A percentile compares a stretch with the other conserved stretches of the same genome.
Conservation (phyloP, 371 early-diverging fungal species). For the Haplosporangium sp. region DNA sequence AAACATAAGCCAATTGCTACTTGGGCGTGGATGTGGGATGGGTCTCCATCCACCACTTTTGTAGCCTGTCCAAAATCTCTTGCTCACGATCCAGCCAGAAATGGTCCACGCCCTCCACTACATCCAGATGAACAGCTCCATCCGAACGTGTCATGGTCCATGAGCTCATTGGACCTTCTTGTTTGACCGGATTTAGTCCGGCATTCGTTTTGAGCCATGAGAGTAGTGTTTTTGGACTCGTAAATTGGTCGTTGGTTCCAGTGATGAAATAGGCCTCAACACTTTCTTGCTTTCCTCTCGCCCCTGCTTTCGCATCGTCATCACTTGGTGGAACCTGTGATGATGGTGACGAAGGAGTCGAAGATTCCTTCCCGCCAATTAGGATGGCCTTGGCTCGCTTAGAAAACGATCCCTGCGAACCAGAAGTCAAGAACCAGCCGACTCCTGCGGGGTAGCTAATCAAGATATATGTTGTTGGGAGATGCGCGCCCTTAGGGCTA, state of each 20-base stretch:
- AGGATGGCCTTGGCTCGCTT: conserved; percentile 38
- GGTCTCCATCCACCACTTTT: conserved; percentile 32
- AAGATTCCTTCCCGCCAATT: conserved; percentile 1
- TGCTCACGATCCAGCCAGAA: conserved; percentile 52
- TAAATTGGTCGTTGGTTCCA: conserved; percentile 47
- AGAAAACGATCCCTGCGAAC: conserved; percentile 29
- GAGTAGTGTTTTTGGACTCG: conserved; percentile 38
- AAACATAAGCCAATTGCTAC: too few relatives aligned
- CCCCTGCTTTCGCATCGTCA: too few relatives aligned
- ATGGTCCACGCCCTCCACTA: conserved; percentile 43
- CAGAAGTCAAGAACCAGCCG: conserved; percentile 47
- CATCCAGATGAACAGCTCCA: conserved; percentile 43
- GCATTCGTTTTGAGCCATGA: conserved; percentile 46
- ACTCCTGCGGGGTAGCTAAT: conserved; percentile 53
- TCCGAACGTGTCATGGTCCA: conserved; percentile 30
- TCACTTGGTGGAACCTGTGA: neutral
- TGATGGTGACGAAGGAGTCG: neutral
- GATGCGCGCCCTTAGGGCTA: conserved; percentile 20
- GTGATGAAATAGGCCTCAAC: conserved; percentile 50
- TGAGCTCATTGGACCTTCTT: neutral
- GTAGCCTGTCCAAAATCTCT: conserved; percentile 28
- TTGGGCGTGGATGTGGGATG: conserved; percentile 5
- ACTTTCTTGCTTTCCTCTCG: conserved; percentile 2
- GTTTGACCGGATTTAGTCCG: conserved; percentile 21
- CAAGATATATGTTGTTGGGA: conserved; percentile 46